phyloP scores from a whole-genome alignment of 2,329 filamentous ascomycete genomes.

The Botrytis deweyae region DNA sequence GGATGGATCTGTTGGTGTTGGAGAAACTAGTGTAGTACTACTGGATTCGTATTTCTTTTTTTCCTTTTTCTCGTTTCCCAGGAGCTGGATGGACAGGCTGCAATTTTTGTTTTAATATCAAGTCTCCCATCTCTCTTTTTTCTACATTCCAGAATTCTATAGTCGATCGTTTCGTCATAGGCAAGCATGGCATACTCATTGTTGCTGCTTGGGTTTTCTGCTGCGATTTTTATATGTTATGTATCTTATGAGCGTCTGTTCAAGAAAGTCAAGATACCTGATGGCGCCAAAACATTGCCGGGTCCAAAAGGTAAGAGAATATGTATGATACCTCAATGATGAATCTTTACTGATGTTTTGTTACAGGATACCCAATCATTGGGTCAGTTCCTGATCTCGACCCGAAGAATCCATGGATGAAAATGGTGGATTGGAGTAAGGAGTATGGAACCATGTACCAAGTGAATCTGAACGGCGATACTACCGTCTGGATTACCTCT shows the following conservation, averaged over 20 bases:
- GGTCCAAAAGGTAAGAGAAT: conserved; percentile 25
- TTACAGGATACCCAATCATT: conserved; percentile 25
- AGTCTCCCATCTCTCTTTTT: neutral
- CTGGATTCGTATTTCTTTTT: neutral
- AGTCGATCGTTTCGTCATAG: neutral
- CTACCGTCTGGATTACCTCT: conserved; percentile 42
- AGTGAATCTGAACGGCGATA: conserved; percentile 45
- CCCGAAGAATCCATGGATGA: conserved; percentile 42
- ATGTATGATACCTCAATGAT: neutral
- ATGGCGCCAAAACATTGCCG: conserved; percentile 23
- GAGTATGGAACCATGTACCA: conserved; percentile 45
- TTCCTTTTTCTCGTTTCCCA: neutral
- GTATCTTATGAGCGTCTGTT: conserved; percentile 8
- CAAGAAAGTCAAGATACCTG: conserved; percentile 19
- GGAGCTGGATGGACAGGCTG: neutral
- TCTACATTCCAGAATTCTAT: neutral
- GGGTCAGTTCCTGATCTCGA: conserved; percentile 26
- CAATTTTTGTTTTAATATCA: neutral
- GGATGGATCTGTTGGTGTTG: neutral
- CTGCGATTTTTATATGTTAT: conserved; percentile 16
- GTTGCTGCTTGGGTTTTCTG: conserved; percentile 11
- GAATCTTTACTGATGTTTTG: neutral
- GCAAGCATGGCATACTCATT: conserved; percentile 17
- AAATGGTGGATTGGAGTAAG: conserved; percentile 43
- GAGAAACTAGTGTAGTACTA: neutral